Evolutionary conservation across 2,329 filamentous ascomycete genomes (phyloP), one percentile per base, ranked within the genome.

Genomic region (Fusarium sublunatum): DNA sequence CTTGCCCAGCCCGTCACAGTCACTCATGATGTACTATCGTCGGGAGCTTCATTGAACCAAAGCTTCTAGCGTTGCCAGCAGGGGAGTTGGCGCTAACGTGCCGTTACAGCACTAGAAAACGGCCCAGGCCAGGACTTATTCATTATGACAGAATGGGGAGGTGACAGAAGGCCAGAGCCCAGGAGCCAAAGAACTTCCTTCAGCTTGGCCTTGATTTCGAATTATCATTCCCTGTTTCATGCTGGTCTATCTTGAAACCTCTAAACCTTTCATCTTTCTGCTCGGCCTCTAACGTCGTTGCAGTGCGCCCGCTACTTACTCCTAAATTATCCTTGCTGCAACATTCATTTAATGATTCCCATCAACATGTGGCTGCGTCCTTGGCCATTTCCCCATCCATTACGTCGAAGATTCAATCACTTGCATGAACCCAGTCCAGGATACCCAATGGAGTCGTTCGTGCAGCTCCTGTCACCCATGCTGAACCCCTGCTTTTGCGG

Each of bases 311-410:
- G 57, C 57, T 52, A 53, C 47, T 58, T 53, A 29, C 32, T 63
- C 46, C 36, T 34, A 59, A 40, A 38, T 55, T 53, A 49, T 54
- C 49, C 60, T 64, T 63, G 54, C 52, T 57, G 41, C 54, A 53
- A 40, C 44, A 58, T 41, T 51, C 40, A 57, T 53, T 47, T 19
- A 19, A 19, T 19, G 19, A 19, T 19, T 19, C 19, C 50, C 52
- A 56, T 67, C 67, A 54, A 65, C 57, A 58, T 42, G 44, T 59
- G 49, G 48, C 56, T 44, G 47, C 61, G 38, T 48, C 45, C 50
- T 53, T 61, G 36, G 45, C 48, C 46, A 13, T 6, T n/a, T 47
- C 49, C 50, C 54, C 53, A 53, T 65, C 51, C 60, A 55, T 44
- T 54, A 56, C 59, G 54, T 53, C 43, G 47, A 64, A 38, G 60